phyloP scores from a whole-genome alignment of 768 basidiomycete species.

The Gloeophyllum trabeum region DNA sequence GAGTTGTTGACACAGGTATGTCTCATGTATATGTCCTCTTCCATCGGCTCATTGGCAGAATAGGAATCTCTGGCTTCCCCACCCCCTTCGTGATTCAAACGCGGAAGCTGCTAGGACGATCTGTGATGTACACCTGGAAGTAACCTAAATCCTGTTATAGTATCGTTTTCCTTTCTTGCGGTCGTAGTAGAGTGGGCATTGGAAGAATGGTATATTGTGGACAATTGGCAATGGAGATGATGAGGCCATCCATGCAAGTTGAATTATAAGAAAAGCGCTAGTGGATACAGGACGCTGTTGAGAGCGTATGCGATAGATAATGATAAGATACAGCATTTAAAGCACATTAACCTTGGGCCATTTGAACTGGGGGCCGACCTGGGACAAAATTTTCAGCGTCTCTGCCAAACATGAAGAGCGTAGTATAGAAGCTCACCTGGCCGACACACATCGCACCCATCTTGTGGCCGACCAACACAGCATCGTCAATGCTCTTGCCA shows the following conservation, averaged over 20 bases:
- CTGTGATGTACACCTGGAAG: no score
- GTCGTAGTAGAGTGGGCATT: no score
- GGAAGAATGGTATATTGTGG: no score
- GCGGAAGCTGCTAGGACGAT: no score
- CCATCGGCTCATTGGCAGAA: neutral
- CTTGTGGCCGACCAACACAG: slow-evolving; percentile 78
- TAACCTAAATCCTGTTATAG: no score
- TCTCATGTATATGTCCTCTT: slow-evolving; percentile 3
- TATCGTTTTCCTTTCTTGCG: no score
- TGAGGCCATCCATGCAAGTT: no score
- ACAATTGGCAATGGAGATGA: no score
- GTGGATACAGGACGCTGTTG: no score
- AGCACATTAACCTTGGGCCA: slow-evolving; percentile 46
- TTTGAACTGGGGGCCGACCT: slow-evolving; percentile 46
- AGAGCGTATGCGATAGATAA: no score
- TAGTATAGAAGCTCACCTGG: slow-evolving; percentile 48
- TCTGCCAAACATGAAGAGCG: no score
- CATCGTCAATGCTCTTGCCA: slow-evolving; percentile 70
- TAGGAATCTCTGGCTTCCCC: slow-evolving; percentile 63
- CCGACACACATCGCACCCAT: slow-evolving; percentile 79
- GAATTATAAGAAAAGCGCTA: no score
- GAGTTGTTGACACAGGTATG: slow-evolving; percentile 53
- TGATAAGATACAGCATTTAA: slow-evolving; percentile 14
- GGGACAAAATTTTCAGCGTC: neutral
- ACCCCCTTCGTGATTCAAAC: slow-evolving; percentile 42